phyloP scores from a whole-genome alignment of 192 early-diverging fungal genomes.

The Rhizoclosmatium sp. region DNA sequence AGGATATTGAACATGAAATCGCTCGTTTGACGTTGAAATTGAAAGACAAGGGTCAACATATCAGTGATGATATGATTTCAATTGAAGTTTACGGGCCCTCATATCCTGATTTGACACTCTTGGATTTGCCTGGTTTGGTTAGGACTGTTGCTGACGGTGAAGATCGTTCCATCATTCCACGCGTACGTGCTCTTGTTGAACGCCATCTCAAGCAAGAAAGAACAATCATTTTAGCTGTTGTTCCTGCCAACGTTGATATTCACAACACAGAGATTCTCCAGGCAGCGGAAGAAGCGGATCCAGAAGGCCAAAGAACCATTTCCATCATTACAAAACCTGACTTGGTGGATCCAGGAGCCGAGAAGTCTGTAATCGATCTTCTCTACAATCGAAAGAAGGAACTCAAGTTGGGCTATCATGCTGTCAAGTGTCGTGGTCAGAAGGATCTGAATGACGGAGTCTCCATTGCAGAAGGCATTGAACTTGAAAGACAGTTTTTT shows the following conservation, averaged over 20 bases:
- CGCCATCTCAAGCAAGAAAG: conserved; percentile 32
- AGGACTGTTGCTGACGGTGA: conserved; percentile 36
- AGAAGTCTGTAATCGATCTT: conserved; percentile 20
- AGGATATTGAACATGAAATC: conserved; percentile 12
- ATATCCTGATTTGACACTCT: conserved; percentile 38
- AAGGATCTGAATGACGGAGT: conserved; percentile 29
- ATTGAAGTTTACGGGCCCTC: conserved; percentile 35
- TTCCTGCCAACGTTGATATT: conserved; percentile 47
- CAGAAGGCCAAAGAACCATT: conserved; percentile 38
- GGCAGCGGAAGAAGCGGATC: conserved; percentile 32
- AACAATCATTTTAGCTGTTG: conserved; percentile 46
- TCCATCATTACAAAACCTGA: conserved; percentile 48
- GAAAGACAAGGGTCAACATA: conserved; percentile 22
- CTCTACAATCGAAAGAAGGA: conserved; percentile 21
- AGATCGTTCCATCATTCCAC: conserved; percentile 22
- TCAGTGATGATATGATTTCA: conserved; percentile 33
- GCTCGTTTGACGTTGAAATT: not conserved
- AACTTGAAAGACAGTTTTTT: conserved; percentile 34
- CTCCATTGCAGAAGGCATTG: not conserved
- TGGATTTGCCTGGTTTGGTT: conserved; percentile 46
- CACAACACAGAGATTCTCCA: conserved; percentile 40
- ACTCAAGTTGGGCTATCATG: conserved; percentile 40
- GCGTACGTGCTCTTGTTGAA: conserved; percentile 28
- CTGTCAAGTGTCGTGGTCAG: conserved; percentile 31
- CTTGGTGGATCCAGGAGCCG: conserved; percentile 32